Evolutionary conservation across 139 green algal genomes (phyloP), one percentile per base, ranked within the genome.

Genomic region (Chlorella sp.): DNA sequence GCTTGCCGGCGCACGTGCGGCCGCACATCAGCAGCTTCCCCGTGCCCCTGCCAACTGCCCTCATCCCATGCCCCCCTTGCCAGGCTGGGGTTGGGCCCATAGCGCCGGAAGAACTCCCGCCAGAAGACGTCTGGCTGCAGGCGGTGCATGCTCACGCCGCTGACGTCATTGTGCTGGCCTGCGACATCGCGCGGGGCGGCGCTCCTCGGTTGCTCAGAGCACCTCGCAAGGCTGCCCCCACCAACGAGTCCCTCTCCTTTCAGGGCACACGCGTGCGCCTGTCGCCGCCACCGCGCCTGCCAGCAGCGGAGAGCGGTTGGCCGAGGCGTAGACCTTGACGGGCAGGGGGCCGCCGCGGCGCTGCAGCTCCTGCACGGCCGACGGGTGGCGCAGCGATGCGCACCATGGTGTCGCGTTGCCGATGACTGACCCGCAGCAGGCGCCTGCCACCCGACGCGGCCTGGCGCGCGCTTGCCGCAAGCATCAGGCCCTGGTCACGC

Each of bases 271-370:
- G 53, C 25, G 25, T 43, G 19, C 53, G 17, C 46, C 68, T 46
- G 43, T 50, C 21, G 21, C 5, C 3, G 21, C 21, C 8, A 27
- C 42, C 61, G 2, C 42, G 77, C 83, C 83, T 80, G 72, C 72
- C 31, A 78, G 72, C 60, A 63, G 35, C 42, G 72, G 72, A 29
- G 72, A 71, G 59, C 72, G 72, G 71, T 82, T 88, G 50, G 71
- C 84, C 0, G 84, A 90, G 19, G 82, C 81, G 35, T 81, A 89
- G 7, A 91, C 6, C 48, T 80, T 86, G 21, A 79, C 2, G 8
- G 86, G 85, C 56, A 85, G 72, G 2, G 74, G 81, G 31, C 65
- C 55, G 15, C 62, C 61, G 0, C 63, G 21, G 1, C 80, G 50
- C 48, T 53, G 42, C 3, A 90, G 65, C 63, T 82, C 80, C 76